Base-by-base conservation (phyloP, 495 filamentous ascomycete species). In the Xylaria curta region DNA sequence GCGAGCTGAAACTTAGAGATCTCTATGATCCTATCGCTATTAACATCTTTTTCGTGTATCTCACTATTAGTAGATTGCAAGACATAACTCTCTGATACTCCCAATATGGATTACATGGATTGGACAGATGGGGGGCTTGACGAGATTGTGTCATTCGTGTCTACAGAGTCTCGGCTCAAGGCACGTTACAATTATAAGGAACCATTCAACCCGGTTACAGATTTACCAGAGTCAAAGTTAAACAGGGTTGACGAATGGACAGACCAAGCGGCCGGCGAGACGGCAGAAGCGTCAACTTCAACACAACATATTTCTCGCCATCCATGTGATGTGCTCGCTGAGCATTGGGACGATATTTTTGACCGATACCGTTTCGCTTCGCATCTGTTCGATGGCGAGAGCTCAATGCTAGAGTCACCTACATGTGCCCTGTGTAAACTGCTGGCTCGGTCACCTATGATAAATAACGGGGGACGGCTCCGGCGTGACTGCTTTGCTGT, bases 311-410 rank as follows among this genome's bases (percentile, higher is more conserved):
- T 60, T 36, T 19, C 58, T 60, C 58, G 58, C n/a, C 58, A 60
- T 19, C 58, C 33, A 8, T 60, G 58, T 21, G 58, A 60, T 17
- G 58, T 38, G 31, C 31, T 60, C n/a, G 58, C 33, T 21, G 58
- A 60, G 31, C 58, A 60, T 6, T 60, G 58, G 58, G 33, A 60
- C n/a, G 58, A 60, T 38, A 19, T 60, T 12, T 60, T 60, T 5
- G 58, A 60, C 31, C 31, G 31, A n/a, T 60, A 60, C 10, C 58
- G 6, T 10, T 60, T 60, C 33, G 58, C 58, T 60, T 60, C 58
- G 6, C 58, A 60, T 60, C 21, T 60, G 15, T 60, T 60, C 24
- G 58, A 60, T 12, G 7, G 17, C 10, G 58, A 60, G 7, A 38
- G 4, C 4, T 60, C 33, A 13, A 2, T 60, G 21, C 12, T 15